Evolutionary conservation across 129 eudicot species (phyloP).

Genomic region (Tagetes patula): DNA sequence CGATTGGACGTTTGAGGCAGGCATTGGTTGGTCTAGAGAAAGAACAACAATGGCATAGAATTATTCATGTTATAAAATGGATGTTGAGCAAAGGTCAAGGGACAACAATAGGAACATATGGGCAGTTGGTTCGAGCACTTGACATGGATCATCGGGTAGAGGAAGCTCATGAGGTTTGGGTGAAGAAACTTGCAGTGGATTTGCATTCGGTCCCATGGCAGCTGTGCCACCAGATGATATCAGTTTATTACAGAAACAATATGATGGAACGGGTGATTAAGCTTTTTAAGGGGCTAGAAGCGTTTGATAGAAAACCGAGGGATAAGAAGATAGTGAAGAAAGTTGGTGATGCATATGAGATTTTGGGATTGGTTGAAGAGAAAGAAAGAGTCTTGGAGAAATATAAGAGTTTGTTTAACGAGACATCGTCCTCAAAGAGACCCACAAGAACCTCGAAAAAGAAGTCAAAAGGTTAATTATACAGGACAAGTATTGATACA

Average conservation of each 20-base stretch:
- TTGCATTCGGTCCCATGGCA: slow-evolving; percentile 81
- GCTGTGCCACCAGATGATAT: slow-evolving; percentile 58
- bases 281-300: slow-evolving; percentile 68
- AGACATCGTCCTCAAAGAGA: slow-evolving; percentile 36
- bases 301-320: slow-evolving; percentile 62
- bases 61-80: slow-evolving; percentile 82
- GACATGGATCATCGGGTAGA: slow-evolving; percentile 68
- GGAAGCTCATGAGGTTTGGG: slow-evolving; percentile 75
- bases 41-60: slow-evolving; percentile 69
- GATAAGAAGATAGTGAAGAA: slow-evolving; percentile 69
- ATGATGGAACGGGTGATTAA: slow-evolving; percentile 60
- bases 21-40: slow-evolving; percentile 62
- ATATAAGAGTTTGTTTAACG: slow-evolving; percentile 51
- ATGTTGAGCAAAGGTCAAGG: slow-evolving; percentile 91
- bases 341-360: slow-evolving; percentile 75
- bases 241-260: slow-evolving; percentile 60
- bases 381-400: slow-evolving; percentile 68
- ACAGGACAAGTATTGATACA: neutral
- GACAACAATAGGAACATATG: slow-evolving; percentile 68
- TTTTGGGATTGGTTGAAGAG: slow-evolving; percentile 58
- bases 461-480: neutral
- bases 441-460: slow-evolving; percentile 3
- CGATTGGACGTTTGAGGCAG: slow-evolving; percentile 56
- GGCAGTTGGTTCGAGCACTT: slow-evolving; percentile 64
- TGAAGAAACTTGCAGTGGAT: slow-evolving; percentile 59